Conservation (phyloP, 371 early-diverging fungal species). For the Lichtheimia ornata region DNA sequence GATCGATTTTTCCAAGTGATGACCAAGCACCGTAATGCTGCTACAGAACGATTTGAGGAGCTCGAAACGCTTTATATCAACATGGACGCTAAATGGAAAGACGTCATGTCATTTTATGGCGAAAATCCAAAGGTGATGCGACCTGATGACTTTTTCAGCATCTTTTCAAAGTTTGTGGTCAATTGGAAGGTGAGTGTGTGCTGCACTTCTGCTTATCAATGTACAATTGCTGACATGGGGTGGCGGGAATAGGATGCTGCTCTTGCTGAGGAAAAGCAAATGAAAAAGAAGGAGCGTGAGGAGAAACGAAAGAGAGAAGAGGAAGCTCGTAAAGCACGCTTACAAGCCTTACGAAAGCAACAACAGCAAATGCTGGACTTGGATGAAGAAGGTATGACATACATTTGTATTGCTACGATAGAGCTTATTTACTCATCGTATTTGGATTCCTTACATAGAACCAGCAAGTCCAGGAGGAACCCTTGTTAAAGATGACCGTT, state of each 20-base stretch:
- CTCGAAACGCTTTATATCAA: constrained; percentile 43
- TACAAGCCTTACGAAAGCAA: not conserved
- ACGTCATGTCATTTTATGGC: constrained; percentile 38
- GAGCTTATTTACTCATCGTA: not conserved
- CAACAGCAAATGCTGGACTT: not conserved
- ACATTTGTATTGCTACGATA: not conserved
- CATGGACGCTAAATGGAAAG: constrained; percentile 49
- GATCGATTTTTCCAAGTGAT: constrained; percentile 42
- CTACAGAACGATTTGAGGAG: constrained; percentile 37
- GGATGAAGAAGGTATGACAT: constrained; percentile 3
- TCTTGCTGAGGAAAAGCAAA: constrained; percentile 30
- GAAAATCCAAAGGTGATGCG: constrained; percentile 37
- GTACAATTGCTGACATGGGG: not conserved
- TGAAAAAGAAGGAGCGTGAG: constrained; percentile 29
- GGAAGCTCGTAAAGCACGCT: constrained; percentile 23
- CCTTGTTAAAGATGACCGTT: constrained; percentile 30
- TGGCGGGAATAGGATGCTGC: constrained; percentile 25
- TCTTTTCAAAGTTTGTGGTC: constrained; percentile 23
- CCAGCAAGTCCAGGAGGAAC: constrained; percentile 2
- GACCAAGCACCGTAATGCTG: constrained; percentile 33
- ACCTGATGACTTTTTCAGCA: constrained; percentile 36
- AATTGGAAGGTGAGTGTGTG: constrained; percentile 25
- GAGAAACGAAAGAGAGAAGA: constrained; percentile 31
- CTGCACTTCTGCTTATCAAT: not conserved
- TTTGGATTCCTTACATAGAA: not conserved